phyloP scores from a whole-genome alignment of 306 rosid genomes.

The Rubus parviflorus region DNA sequence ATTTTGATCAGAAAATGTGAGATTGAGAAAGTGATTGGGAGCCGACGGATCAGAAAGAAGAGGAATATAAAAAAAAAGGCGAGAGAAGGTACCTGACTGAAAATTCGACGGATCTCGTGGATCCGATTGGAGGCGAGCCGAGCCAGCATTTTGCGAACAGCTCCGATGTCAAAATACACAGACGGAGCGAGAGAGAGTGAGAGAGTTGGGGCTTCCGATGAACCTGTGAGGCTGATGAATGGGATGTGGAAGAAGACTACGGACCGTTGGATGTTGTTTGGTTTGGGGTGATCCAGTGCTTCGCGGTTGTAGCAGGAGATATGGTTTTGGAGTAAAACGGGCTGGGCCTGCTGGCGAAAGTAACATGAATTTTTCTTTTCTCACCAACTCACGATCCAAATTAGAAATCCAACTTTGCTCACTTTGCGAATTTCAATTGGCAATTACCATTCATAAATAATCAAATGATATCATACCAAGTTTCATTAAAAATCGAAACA shows the following conservation, averaged over 20 bases:
- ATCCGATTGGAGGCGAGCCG: slow-evolving; percentile 77
- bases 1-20: not conserved
- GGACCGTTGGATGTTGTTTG: slow-evolving; percentile 17
- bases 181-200: not conserved
- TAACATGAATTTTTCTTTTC: too few relatives aligned
- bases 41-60: not conserved
- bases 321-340: not conserved
- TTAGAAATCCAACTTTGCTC: too few relatives aligned
- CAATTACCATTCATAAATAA: too few relatives aligned
- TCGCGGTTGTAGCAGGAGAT: not conserved
- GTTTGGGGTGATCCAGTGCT: not conserved
- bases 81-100: slow-evolving; percentile 65
- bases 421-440: too few relatives aligned
- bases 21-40: slow-evolving; percentile 18
- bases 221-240: not conserved
- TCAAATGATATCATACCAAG: too few relatives aligned
- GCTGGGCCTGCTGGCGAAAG: not conserved
- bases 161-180: not conserved
- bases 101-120: slow-evolving; percentile 69
- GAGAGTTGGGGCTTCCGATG: slow-evolving; percentile 12
- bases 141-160: slow-evolving; percentile 63
- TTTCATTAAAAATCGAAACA: too few relatives aligned
- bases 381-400: too few relatives aligned
- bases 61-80: slow-evolving; percentile 11
- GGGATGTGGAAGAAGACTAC: slow-evolving; percentile 5